phyloP scores from a whole-genome alignment of 2,329 filamentous ascomycete genomes.

The Trichoderma sp. region DNA sequence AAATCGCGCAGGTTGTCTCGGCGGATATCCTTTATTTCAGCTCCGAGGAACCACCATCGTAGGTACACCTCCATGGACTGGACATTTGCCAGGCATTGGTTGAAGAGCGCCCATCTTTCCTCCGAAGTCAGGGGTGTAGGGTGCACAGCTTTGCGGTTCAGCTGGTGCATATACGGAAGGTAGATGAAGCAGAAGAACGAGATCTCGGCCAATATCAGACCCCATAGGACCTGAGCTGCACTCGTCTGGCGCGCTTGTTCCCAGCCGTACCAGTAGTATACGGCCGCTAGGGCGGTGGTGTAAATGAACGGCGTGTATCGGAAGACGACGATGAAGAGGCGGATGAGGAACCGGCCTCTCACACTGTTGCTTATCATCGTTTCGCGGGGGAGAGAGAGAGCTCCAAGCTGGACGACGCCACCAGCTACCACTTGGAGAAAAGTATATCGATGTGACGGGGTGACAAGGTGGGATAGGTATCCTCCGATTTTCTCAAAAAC shows the following conservation, averaged over 20 bases:
- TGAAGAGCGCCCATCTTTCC: slow-evolving; percentile 55
- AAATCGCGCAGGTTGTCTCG: slow-evolving; percentile 69
- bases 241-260: slow-evolving; percentile 16
- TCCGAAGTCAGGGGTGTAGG: slow-evolving; percentile 42
- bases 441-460: neutral
- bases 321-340: slow-evolving; percentile 42
- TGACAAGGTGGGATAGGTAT: neutral
- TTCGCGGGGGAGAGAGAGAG: neutral
- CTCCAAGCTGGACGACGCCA: neutral
- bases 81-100: slow-evolving; percentile 53
- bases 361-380: slow-evolving; percentile 39
- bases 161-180: slow-evolving; percentile 39
- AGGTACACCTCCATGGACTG: slow-evolving; percentile 56
- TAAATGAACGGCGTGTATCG: slow-evolving; percentile 45
- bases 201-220: slow-evolving; percentile 39
- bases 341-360: slow-evolving; percentile 44
- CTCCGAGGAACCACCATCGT: slow-evolving; percentile 63
- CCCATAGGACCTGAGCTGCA: slow-evolving; percentile 25
- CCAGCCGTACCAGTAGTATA: slow-evolving; percentile 25
- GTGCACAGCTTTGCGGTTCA: slow-evolving; percentile 40
- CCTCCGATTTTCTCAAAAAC: neutral
- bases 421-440: neutral
- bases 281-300: slow-evolving; percentile 29
- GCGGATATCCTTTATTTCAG: slow-evolving; percentile 53
- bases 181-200: slow-evolving; percentile 45